Conservation (phyloP, 352 stramenopile genomes). For the Phytopythium delawarense region DNA sequence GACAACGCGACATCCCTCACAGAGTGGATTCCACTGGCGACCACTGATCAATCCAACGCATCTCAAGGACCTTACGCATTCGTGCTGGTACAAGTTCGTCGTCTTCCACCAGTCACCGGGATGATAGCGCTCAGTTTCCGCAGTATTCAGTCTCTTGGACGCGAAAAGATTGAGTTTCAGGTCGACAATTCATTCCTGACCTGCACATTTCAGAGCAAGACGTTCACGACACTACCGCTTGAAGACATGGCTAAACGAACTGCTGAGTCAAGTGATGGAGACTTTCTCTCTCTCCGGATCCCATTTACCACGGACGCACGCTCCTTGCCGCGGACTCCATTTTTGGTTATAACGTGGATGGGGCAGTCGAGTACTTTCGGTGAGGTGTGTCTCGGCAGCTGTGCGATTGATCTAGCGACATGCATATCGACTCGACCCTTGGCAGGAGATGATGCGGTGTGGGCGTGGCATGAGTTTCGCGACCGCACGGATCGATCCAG, state of each 20-base stretch:
- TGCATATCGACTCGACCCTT: not conserved
- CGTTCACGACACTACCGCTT: not conserved
- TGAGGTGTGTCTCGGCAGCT: not conserved
- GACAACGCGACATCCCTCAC: not conserved
- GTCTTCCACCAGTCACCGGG: not conserved
- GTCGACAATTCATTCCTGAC: not conserved
- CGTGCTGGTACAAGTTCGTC: not conserved
- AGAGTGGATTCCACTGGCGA: not conserved
- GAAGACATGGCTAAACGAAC: not conserved
- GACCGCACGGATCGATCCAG: not conserved
- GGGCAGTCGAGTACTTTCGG: not conserved
- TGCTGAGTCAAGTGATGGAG: not conserved
- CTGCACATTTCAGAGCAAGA: not conserved
- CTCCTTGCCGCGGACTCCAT: not conserved
- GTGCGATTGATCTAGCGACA: not conserved
- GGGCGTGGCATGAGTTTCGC: not conserved
- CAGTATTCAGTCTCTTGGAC: not conserved
- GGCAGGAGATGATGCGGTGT: not conserved
- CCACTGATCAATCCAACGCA: not conserved
- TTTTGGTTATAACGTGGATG: not conserved
- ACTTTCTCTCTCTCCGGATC: not conserved
- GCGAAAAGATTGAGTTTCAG: not conserved
- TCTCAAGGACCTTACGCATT: not conserved
- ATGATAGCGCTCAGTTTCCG: not conserved
- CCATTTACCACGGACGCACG: not conserved